A percentile compares a stretch with the other conserved stretches of the same genome.
Conservation (phyloP, 768 basidiomycete genomes). For the Suillus variegatus region DNA sequence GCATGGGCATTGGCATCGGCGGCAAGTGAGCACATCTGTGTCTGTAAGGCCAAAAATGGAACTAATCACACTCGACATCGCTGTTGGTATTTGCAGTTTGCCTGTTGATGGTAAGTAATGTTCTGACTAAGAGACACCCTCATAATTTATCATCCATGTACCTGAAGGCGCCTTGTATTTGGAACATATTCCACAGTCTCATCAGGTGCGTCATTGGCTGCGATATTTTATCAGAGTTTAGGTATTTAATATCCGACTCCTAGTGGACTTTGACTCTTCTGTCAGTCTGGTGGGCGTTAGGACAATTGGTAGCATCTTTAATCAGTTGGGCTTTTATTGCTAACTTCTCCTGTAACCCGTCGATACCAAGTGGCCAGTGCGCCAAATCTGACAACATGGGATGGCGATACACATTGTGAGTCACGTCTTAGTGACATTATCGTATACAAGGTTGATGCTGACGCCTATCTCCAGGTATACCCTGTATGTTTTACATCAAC, state of each 20-base stretch:
- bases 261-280: slow-evolving; percentile 58
- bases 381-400: slow-evolving; percentile 54
- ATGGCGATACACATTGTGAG: slow-evolving; percentile 57
- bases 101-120: slow-evolving; percentile 45
- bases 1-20: slow-evolving; percentile 51
- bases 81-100: slow-evolving; percentile 28
- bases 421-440: not conserved
- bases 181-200: slow-evolving; percentile 44
- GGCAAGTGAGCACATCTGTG: slow-evolving; percentile 43
- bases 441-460: slow-evolving; percentile 6
- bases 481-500: slow-evolving; percentile 33
- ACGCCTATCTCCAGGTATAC: slow-evolving; percentile 32
- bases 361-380: slow-evolving; percentile 40
- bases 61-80: slow-evolving; percentile 14
- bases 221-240: slow-evolving; percentile 3
- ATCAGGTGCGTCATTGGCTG: slow-evolving; percentile 30
- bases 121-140: not conserved
- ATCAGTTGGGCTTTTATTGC: slow-evolving; percentile 59
- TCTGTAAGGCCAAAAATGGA: slow-evolving; percentile 18
- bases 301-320: slow-evolving; percentile 50
- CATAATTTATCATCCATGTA: slow-evolving; percentile 21
- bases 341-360: slow-evolving; percentile 50
- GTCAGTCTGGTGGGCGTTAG: slow-evolving; percentile 54
- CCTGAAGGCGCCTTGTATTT: slow-evolving; percentile 44
- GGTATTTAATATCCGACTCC: not conserved